Evolutionary conservation across 2,329 filamentous ascomycete species (phyloP), one percentile per base, ranked within the genome.

Genomic region (Venturia effusa): DNA sequence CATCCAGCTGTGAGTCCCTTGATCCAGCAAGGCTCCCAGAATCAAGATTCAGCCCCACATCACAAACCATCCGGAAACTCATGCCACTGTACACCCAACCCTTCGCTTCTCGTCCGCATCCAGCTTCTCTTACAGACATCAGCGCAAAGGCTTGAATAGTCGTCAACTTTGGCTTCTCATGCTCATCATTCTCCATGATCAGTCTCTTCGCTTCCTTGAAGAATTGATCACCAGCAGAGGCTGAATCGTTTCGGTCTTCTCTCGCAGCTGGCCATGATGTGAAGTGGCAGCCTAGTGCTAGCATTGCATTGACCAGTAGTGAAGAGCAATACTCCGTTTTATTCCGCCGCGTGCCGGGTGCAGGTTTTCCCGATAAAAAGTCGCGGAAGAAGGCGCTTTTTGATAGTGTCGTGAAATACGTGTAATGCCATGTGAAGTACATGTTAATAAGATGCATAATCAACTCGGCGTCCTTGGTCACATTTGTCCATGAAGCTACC

Each of bases 51-150:
- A 99, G 80, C 0, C 94, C 94, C 67, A 99, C 84, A 70, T 99
- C 94, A 73, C 89, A 89, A 0, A 92, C 93, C 93, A 99, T 97
- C 55, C 94, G 88, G 73, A 99, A 97, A 70, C 90, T 94, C 90
- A 99, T 97, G 61, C 94, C 93, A 70, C 91, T 96, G 74, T 97
- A 97, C 3, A 97, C 92, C 94, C 94, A 99, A 0, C 94, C 94
- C 74, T 94, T 96, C 45, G 91, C 91, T 76, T 97, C 94, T 51
- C 93, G 84, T 0, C 90, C 93, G 73, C 93, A 97, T 0, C 94
- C 94, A 2, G 93, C 94, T 77, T 99, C 94, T 66, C 94, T 83
- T 0, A 97, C 93, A 8, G 92, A 97, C 92, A 99, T 97, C 67
- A 97, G 79, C 0, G 92, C 92, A 63, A 97, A 78, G 0, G 94